phyloP scores from a whole-genome alignment of 225 moss, liverwort and hornwort genomes.

The Takakia lepidozioides region DNA sequence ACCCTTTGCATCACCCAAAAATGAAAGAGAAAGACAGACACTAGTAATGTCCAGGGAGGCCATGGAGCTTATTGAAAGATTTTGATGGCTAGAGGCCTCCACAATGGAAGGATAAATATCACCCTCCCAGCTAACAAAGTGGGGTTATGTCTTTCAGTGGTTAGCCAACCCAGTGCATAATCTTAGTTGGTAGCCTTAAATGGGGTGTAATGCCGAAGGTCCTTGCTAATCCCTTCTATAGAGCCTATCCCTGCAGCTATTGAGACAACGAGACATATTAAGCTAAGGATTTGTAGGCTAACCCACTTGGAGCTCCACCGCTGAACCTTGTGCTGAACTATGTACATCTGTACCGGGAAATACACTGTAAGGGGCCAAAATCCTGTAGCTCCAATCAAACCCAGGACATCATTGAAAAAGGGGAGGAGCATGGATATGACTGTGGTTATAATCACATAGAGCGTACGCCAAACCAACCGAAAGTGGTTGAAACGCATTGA shows the following conservation, averaged over 20 bases:
- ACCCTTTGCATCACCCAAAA: no score
- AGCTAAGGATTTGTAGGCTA: constrained; percentile 41
- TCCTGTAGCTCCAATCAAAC: constrained; percentile 57
- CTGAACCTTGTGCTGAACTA: constrained; percentile 21
- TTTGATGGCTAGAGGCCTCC: no score
- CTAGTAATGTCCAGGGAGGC: no score
- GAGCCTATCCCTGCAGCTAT: constrained; percentile 61
- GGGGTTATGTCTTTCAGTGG: no score
- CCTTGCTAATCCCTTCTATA: constrained; percentile 38
- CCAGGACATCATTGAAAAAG: constrained; percentile 70
- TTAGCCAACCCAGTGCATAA: no score
- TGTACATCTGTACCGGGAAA: constrained; percentile 61
- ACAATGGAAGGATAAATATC: no score
- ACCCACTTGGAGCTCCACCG: constrained; percentile 22
- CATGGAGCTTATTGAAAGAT: no score
- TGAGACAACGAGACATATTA: constrained; percentile 47
- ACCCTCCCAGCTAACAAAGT: no score
- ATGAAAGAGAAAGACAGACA: no score
- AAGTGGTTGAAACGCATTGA: constrained; percentile 35
- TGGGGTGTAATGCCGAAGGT: constrained; percentile 7
- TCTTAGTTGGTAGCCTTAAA: no score
- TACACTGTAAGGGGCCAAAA: constrained; percentile 83
- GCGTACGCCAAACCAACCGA: constrained; percentile 49
- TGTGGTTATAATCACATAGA: constrained; percentile 57
- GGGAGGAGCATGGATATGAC: constrained; percentile 70